Base-by-base conservation (phyloP, 2,329 filamentous ascomycete genomes). In the Drechslera avenae region DNA sequence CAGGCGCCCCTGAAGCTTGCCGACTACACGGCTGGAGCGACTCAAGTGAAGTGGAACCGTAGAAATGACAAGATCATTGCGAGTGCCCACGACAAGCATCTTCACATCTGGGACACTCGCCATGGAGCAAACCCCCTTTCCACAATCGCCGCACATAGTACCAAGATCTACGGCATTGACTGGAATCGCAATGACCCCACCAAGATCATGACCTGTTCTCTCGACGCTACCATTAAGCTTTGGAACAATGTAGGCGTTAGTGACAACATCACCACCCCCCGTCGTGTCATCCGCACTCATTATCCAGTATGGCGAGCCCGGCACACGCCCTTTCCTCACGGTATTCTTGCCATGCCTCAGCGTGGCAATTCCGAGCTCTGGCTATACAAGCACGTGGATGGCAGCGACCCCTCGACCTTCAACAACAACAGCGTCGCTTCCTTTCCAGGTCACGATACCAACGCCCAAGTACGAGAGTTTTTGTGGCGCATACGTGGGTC, bases 121-220 rank as follows among this genome's bases (percentile, higher is more conserved):
- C 89, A 88, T 67, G 85, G 91, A 1, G 87, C 88, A 3, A 81
- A 85, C 51, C 91, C 92, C 4, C 76, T 97, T 35, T 86, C 86
- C 53, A 93, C 90, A 13, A 95, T 97, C 56, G 86, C 87, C 67
- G 93, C 92, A 0, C 92, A 97, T 66, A 85, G 84, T 26, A 96
- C 91, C 31, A 97, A 96, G 74, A 96, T 97, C 52, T 97, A 97
- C 69, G 93, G 93, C 21, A 80, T 97, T 28, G 93, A 97, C 73
- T 97, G 93, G 93, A 95, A 95, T 68, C 84, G 93, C 43, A 88
- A 87, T 10, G 81, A 86, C 39, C 76, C 85, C 1, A 87, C 84
- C 8, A 86, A 85, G 30, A 79, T 97, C 42, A 85, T 91, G 5
- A 97, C 92, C 2, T 97, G 92, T 73, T 96, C 92, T 1, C 78